Percentiles rank a stretch among this genome's conserved stretches.
These are phyloP conservation scores for Raffaelea arxii DNA, from an alignment of 2,329 filamentous ascomycete genomes.

Conservation along the genomic window DNA sequence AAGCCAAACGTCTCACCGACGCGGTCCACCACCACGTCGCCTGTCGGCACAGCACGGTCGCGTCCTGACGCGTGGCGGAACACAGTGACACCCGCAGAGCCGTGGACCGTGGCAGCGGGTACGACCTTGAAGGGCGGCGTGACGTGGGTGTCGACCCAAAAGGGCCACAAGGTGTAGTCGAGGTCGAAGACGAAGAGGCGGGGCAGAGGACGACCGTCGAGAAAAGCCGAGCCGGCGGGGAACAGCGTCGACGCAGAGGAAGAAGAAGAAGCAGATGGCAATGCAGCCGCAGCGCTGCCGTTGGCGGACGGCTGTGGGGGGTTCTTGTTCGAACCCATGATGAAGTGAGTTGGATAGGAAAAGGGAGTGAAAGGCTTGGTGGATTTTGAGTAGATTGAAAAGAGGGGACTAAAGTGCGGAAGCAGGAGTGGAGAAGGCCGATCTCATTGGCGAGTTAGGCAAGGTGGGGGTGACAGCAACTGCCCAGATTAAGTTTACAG, in stretches of 20 bases:
- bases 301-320: neutral
- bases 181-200: constrained; percentile 86
- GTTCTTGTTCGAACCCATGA: too few relatives aligned
- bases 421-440: too few relatives aligned
- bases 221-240: constrained; percentile 25
- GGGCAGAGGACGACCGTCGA: constrained; percentile 59
- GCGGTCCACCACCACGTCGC: constrained; percentile 35
- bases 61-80: neutral
- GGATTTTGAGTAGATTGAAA: too few relatives aligned
- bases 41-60: constrained; percentile 17
- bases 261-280: neutral
- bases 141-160: constrained; percentile 95
- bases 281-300: neutral
- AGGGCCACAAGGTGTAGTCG: constrained; percentile 98
- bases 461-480: too few relatives aligned
- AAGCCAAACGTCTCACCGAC: constrained; percentile 60
- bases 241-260: neutral
- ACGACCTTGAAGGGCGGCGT: constrained; percentile 55
- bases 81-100: neutral
- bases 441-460: too few relatives aligned
- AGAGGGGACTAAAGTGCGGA: too few relatives aligned
- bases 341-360: too few relatives aligned
- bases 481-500: too few relatives aligned
- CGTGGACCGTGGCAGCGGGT: neutral
- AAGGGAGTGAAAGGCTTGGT: too few relatives aligned